phyloP scores from a whole-genome alignment of 2,329 filamentous ascomycete genomes.

The Microsporum ferrugineum region DNA sequence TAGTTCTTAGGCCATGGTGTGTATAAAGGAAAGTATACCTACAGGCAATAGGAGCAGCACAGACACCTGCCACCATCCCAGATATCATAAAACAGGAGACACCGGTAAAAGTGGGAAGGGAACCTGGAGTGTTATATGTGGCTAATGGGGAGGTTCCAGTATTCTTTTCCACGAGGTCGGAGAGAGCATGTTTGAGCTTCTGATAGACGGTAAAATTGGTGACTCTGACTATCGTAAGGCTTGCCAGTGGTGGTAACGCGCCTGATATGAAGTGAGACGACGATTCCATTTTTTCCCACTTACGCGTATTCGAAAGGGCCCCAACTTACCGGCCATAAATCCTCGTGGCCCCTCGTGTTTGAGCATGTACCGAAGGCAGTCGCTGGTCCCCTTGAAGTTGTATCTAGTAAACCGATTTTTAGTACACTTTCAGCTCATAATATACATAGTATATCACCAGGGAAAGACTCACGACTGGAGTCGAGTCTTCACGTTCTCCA shows the following conservation, averaged over 20 bases:
- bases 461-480: slow-evolving; percentile 36
- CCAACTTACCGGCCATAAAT: slow-evolving; percentile 34
- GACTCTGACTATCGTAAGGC: slow-evolving; percentile 36
- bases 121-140: slow-evolving; percentile 33
- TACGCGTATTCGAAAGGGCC: not conserved
- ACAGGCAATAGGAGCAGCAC: slow-evolving; percentile 36
- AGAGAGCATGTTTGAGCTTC: slow-evolving; percentile 32
- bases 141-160: slow-evolving; percentile 33
- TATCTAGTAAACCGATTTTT: slow-evolving; percentile 22
- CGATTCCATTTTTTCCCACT: not conserved
- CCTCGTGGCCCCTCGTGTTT: slow-evolving; percentile 37
- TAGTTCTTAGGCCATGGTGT: not conserved
- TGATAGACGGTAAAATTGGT: slow-evolving; percentile 39
- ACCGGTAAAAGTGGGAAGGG: slow-evolving; percentile 31
- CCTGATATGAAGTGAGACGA: slow-evolving; percentile 20
- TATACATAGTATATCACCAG: not conserved
- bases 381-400: slow-evolving; percentile 34
- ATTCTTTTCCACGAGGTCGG: slow-evolving; percentile 28
- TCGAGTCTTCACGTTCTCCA: slow-evolving; percentile 40
- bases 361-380: slow-evolving; percentile 37
- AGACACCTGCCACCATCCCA: slow-evolving; percentile 33
- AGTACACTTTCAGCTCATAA: not conserved
- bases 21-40: slow-evolving; percentile 15
- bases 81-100: slow-evolving; percentile 34
- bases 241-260: slow-evolving; percentile 35